These are phyloP conservation scores for Cryptococcus jaspeensis DNA, from an alignment of 1,284 basidiomycete genomes.

Conservation along the genomic window DNA sequence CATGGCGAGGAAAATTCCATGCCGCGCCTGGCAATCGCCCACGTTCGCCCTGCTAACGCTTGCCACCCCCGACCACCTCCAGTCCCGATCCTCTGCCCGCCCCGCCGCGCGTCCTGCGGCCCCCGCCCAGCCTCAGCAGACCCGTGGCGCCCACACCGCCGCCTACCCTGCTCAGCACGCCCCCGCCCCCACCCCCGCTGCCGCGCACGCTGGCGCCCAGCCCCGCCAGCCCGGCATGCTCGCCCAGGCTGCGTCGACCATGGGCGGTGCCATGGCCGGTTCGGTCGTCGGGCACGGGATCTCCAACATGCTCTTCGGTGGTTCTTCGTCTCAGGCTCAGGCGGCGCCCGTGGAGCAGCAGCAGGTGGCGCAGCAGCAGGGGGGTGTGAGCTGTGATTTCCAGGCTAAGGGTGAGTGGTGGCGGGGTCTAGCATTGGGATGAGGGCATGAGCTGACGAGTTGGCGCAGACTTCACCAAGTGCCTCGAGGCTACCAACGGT, in stretches of 20 bases:
- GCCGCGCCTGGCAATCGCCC: too few species aligned
- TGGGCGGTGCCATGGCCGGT: conserved; percentile 57
- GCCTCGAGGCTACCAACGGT: conserved; percentile 55
- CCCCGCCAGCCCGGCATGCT: conserved; percentile 43
- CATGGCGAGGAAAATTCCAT: too few species aligned
- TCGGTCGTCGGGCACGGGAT: conserved; percentile 59
- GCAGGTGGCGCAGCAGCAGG: conserved; percentile 9
- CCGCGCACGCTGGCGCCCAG: conserved; percentile 23
- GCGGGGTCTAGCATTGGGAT: neutral
- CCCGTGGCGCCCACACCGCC: conserved; percentile 39
- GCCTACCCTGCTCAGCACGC: conserved; percentile 33
- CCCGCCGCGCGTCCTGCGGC: conserved; percentile 40
- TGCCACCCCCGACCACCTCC: neutral
- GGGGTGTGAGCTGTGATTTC: conserved; percentile 53
- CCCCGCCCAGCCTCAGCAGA: conserved; percentile 24
- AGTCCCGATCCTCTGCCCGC: conserved; percentile 40
- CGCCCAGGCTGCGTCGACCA: conserved; percentile 56
- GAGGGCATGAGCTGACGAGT: conserved; percentile 3
- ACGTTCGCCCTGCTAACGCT: neutral
- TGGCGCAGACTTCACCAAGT: conserved; percentile 54
- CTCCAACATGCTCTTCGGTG: conserved; percentile 58
- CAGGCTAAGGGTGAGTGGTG: conserved; percentile 56
- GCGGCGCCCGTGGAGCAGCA: conserved; percentile 29
- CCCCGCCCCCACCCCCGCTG: conserved; percentile 10
- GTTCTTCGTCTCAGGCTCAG: conserved; percentile 45